Base-by-base conservation (phyloP, 202 grass and related monocot species). In the Schoenoplectus triqueter region DNA sequence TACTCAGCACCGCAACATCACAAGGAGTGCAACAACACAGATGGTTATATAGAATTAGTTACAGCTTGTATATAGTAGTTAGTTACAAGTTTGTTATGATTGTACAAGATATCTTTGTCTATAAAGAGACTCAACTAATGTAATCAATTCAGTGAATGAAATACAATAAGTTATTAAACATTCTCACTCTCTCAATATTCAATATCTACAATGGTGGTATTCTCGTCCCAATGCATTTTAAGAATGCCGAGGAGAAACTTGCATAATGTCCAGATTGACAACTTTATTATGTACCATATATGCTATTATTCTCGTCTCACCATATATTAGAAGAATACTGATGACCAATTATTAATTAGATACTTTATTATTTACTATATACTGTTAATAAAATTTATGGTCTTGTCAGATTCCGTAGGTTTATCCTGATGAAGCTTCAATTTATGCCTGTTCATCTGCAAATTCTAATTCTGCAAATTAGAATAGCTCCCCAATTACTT, bases 381-480 rank as follows among this genome's bases (percentile, higher is more conserved):
- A 55, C 9, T 76, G 50, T 76, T 76, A 40, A 76, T 76, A 76
- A 73, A 39, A 56, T 76, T 76, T 31, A 71, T 71, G 73, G 73
- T 55, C 50, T 55, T 76, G 73, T 76, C 73, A 76, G 50, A 55
- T 56, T 39, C 73, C 20, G 21, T 50, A 76, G 73, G 73, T 56
- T 76, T 56, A 22, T 76, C 20, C 44, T 55, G 49, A 76, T 76
- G 73, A 76, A 76, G 73, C 73, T 76, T 76, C 73, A 76, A 14
- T 76, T 21, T 76, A 55, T 76, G 73, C 50, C 3, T 55, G 50
- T 56, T 76, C 73, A 56, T 76, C 73, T 76, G 51, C 20, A 39
- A 39, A 40, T 55, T 76, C 50, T 56, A 76, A 76, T 76, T 51
- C 21, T 49, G 2, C 20, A 14, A 75, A 76, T 56, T 76, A 76